Conservation (phyloP, 1,284 basidiomycete species). For the Xerocomus amazonicus region DNA sequence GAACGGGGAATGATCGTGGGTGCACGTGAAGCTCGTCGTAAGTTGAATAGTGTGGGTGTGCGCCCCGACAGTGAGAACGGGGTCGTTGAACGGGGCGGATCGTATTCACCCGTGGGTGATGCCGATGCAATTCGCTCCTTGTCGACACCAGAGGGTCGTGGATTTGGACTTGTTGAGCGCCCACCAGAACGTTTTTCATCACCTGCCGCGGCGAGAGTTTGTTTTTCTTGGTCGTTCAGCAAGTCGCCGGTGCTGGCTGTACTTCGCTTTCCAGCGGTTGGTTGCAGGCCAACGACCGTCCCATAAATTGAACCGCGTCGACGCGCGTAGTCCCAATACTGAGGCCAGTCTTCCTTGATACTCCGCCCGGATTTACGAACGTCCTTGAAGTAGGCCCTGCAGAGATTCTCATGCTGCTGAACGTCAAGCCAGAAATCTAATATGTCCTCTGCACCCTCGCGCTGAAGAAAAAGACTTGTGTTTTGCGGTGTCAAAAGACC, state of each 20-base stretch:
- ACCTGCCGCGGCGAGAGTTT: conserved; percentile 46
- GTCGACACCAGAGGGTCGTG: conserved; percentile 40
- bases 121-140: conserved; percentile 47
- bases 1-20: conserved; percentile 89
- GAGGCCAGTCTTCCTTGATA: conserved; percentile 95
- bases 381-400: conserved; percentile 98
- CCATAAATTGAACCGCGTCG: conserved; percentile 88
- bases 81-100: conserved; percentile 64
- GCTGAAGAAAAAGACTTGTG: conserved; percentile 79
- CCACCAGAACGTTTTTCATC: conserved; percentile 48
- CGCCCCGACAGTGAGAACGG: conserved; percentile 74
- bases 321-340: conserved; percentile 90
- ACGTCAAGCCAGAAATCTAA: conserved; percentile 99
- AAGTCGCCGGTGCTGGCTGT: conserved; percentile 70
- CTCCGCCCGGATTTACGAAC: conserved; percentile 89
- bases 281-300: conserved; percentile 77
- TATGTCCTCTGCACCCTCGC: conserved; percentile 92
- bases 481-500: conserved; percentile 1
- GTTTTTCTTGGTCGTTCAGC: conserved; percentile 62
- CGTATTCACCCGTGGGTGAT: conserved; percentile 42
- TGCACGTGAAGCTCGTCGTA: conserved; percentile 71
- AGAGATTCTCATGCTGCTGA: conserved; percentile 98
- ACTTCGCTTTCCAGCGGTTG: conserved; percentile 62
- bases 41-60: conserved; percentile 68
- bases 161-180: conserved; percentile 51